Evolutionary conservation across 2,329 filamentous ascomycete species (phyloP).

Genomic region (Ophiostoma australiae): DNA sequence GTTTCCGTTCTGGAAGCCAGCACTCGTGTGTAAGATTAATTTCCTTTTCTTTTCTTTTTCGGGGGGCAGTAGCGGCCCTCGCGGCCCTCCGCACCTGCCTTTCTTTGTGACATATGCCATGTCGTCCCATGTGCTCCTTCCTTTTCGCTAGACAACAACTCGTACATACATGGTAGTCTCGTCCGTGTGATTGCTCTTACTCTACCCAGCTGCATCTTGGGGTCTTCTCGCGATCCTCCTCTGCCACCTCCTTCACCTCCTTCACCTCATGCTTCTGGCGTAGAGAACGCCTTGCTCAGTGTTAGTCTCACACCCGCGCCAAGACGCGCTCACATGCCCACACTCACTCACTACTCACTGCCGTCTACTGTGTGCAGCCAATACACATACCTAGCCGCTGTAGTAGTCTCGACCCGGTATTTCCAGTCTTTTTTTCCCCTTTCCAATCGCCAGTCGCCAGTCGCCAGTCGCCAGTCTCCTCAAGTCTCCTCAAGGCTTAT

Average conservation of each 20-base stretch:
- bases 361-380: neutral
- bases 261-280: neutral
- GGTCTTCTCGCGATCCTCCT: too few species aligned
- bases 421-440: slow-evolving; percentile 14
- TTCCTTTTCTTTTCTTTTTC: neutral
- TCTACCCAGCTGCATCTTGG: neutral
- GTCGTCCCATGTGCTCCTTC: slow-evolving; percentile 1
- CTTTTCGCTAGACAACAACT: neutral
- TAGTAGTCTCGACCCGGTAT: slow-evolving; percentile 18
- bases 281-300: neutral
- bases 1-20: slow-evolving; percentile 1
- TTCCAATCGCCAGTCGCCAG: too few species aligned
- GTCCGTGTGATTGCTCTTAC: neutral
- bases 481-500: neutral
- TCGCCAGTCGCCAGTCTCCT: neutral
- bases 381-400: slow-evolving; percentile 5
- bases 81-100: neutral
- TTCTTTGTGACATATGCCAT: neutral
- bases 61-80: neutral
- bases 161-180: neutral
- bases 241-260: neutral
- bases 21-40: neutral
- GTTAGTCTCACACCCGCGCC: neutral
- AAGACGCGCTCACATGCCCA: neutral
- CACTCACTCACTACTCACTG: neutral